Evolutionary conservation across 208 protist species (phyloP), one percentile per base, ranked within the genome.

Genomic region (Borovskyia barvae): DNA sequence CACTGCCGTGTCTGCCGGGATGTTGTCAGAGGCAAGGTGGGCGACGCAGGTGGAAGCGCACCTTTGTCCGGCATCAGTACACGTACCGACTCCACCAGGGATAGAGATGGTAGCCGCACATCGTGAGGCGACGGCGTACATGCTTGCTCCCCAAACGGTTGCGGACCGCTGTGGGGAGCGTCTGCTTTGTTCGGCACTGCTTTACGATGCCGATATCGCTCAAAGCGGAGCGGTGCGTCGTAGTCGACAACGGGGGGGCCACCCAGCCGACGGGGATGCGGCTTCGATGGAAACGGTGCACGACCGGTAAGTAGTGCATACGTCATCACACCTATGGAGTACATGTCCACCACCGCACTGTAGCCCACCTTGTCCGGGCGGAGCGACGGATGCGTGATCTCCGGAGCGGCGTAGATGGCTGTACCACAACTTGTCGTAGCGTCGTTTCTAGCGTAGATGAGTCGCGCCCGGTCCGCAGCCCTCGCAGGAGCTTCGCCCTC

Each of bases 371-470:
- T 39, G 40, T 73, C 61, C 9, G 64, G 57, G 2, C 76, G 72
- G 22, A 83, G 65, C 32, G 43, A 8, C 25, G 62, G 60, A 12
- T 68, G 43, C 19, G 54, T 43, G 11, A 91, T 71, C 64, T 91
- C 84, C 14, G 84, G 84, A 3, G 84, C 84, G 19, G 70, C 74
- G 72, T 91, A 91, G 39, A 79, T 70, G 20, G 84, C 80, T 8
- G 84, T 88, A 19, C 84, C 84, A 64, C 84, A 91, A 57, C 59
- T 77, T 17, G 83, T 90, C 20, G 39, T 76, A 54, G 85, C 72
- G 40, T 79, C 60, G 55, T 82, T 49, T 14, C 61, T 53, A n/a
- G 50, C 36, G 63, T 79, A 79, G 43, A 78, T 53, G 32, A 67
- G 53, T 35, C 41, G 24, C 25, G 59, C 43, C 4, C 45, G 42